These are phyloP conservation scores for Lepiota subincarnata DNA, from an alignment of 768 basidiomycete species.

Conservation along the genomic window DNA sequence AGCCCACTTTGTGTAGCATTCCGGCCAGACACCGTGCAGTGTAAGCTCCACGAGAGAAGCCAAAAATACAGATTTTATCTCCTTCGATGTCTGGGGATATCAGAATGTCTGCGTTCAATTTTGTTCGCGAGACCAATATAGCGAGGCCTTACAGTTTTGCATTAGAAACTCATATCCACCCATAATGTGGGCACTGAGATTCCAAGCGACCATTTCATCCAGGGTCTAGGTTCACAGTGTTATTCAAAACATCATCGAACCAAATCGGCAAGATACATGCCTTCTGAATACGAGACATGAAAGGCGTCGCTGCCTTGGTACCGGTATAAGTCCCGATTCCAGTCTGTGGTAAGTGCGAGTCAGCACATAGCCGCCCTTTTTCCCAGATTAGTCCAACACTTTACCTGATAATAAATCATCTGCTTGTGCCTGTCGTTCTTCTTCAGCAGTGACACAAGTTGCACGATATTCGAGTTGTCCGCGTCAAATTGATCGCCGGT, in stretches of 20 bases:
- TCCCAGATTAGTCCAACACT: background rate
- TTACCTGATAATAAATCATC: slow-evolving; percentile 56
- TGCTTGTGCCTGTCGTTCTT: slow-evolving; percentile 50
- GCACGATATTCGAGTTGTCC: slow-evolving; percentile 54
- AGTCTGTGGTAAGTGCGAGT: slow-evolving; percentile 25
- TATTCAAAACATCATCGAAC: background rate
- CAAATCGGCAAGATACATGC: slow-evolving; percentile 17
- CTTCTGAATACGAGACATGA: slow-evolving; percentile 33
- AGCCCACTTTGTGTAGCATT: slow-evolving; percentile 50
- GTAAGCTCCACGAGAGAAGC: slow-evolving; percentile 65
- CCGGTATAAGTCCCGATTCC: slow-evolving; percentile 51
- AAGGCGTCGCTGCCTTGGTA: slow-evolving; percentile 31
- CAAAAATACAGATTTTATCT: slow-evolving; percentile 63
- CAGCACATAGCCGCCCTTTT: background rate
- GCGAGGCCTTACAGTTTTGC: slow-evolving; percentile 43
- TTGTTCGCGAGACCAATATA: no score
- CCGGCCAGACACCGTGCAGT: slow-evolving; percentile 46
- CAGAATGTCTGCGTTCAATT: background rate
- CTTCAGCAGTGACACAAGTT: slow-evolving; percentile 46
- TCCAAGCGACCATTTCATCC: slow-evolving; percentile 48
- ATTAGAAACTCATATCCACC: slow-evolving; percentile 58
- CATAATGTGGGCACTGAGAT: slow-evolving; percentile 46
- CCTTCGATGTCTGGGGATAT: slow-evolving; percentile 36
- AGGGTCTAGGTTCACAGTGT: slow-evolving; percentile 28
- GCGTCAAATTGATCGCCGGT: slow-evolving; percentile 50